A percentile compares a stretch with the other conserved stretches of the same genome.
Conservation (phyloP, 768 basidiomycete species). For the Lanmaoa pseudosensibilis region DNA sequence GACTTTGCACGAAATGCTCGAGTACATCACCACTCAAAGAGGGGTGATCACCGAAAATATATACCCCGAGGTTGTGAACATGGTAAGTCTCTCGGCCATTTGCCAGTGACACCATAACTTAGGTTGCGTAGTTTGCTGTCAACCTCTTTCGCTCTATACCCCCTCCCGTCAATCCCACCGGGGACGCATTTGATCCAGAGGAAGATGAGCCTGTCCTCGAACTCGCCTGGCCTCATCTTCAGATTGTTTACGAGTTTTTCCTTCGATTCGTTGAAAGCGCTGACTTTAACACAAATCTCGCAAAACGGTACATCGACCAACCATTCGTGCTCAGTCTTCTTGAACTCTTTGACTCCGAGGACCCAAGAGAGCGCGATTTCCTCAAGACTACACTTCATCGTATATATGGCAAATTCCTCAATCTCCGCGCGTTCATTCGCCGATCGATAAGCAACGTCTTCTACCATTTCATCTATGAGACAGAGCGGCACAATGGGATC, state of each 20-base stretch:
- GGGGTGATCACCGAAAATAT: conserved; percentile 94
- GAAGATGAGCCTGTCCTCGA: conserved; percentile 99
- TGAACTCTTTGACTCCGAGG: conserved; percentile 98
- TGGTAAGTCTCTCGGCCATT: conserved; percentile 58
- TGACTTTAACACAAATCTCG: conserved; percentile 97
- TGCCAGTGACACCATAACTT: conserved; percentile 2
- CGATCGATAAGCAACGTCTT: conserved; percentile 99
- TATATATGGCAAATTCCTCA: conserved; percentile 99
- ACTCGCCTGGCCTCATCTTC: conserved; percentile 98
- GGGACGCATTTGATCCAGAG: conserved; percentile 98
- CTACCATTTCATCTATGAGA: conserved; percentile 98
- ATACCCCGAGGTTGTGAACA: conserved; percentile 98
- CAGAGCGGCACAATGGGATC: conserved; percentile 98
- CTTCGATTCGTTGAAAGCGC: conserved; percentile 96
- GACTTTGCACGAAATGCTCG: conserved; percentile 96
- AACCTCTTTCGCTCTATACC: conserved; percentile 99
- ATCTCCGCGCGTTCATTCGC: conserved; percentile 96
- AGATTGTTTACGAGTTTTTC: conserved; percentile 99
- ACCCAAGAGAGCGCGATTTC: conserved; percentile 98
- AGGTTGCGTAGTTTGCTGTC: conserved; percentile 74
- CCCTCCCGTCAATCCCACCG: conserved; percentile 96
- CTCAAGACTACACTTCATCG: conserved; percentile 98
- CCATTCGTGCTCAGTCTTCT: conserved; percentile 93
- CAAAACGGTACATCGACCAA: conserved; percentile 97
- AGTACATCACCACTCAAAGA: conserved; percentile 96